Percentiles rank a stretch among this genome's conserved stretches.
Evolutionary conservation across 179 eudicot genomes (phyloP).

Genomic region (Nepenthes alata): DNA sequence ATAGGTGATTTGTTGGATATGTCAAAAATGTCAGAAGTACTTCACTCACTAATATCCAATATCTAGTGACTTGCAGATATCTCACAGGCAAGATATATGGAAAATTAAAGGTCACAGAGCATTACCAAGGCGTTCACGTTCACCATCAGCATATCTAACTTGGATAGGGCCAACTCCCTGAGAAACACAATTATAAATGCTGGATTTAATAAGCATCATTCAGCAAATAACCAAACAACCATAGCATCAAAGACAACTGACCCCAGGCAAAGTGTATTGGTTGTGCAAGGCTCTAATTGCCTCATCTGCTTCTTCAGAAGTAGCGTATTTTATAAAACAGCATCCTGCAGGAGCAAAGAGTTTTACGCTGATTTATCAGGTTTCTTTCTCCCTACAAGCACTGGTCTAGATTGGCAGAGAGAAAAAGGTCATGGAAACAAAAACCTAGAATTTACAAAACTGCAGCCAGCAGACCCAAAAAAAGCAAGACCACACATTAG

Average conservation of each 20-base stretch:
- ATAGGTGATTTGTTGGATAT: too few relatives aligned
- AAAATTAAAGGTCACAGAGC: constrained; percentile 18
- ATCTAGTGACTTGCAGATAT: neutral
- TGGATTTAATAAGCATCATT: constrained; percentile 4
- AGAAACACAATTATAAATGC: constrained; percentile 12
- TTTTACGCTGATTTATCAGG: constrained; percentile 4
- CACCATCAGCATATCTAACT: constrained; percentile 99
- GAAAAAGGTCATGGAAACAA: too few relatives aligned
- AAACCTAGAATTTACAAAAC: too few relatives aligned
- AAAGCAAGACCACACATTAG: too few relatives aligned
- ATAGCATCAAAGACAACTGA: constrained; percentile 22
- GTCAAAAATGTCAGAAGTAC: neutral
- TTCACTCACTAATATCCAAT: too few relatives aligned
- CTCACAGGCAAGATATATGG: constrained; percentile 1
- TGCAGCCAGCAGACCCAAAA: too few relatives aligned
- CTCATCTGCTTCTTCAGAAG: constrained; percentile 87
- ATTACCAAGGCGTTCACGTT: constrained; percentile 89
- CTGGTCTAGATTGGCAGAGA: too few relatives aligned
- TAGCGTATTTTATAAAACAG: constrained; percentile 87
- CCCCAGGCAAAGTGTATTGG: constrained; percentile 87
- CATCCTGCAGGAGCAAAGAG: constrained; percentile 75
- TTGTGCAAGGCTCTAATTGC: constrained; percentile 86
- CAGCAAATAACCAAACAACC: constrained; percentile 1
- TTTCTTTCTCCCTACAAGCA: neutral
- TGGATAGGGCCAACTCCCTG: constrained; percentile 93